Evolutionary conservation across 2,329 filamentous ascomycete genomes (phyloP), one percentile per base, ranked within the genome.

Genomic region (Ophiostoma himal-ulmi): DNA sequence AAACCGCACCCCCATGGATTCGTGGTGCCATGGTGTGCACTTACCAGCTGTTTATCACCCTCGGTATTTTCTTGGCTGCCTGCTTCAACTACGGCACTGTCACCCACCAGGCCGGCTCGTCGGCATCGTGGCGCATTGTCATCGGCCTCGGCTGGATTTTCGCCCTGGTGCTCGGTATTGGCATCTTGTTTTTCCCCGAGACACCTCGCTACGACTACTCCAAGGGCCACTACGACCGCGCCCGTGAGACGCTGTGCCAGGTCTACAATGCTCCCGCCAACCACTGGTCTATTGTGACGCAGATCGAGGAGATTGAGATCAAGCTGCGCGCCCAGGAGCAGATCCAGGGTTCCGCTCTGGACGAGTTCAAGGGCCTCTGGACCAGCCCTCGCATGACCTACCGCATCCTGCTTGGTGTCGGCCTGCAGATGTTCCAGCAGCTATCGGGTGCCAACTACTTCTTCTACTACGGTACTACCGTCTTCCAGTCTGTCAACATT

Each of bases 11-110:
- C 4, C 82, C 83, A 22, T 83, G 87, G 75, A 88, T 90, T 72
- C 86, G 88, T 74, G 88, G 88, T 74, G 84, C 86, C 44, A 84
- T 90, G 62, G 85, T 90, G n/a, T 83, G 85, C 5, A 87, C 85
- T n/a, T 92, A 91, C 78, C 90, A 92, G 79, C 85, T 92, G 20
- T 88, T 91, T 80, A 90, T 92, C 77, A 92, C 89, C 0, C 81
- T 91, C 37, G 90, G 90, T 44, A 91, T 92, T 73, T 85, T 87
- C 69, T 77, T 84, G 22, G 74, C 73, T 4, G 73, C 72, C 66
- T 79, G 83, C 70, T 81, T 88, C 75, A 87, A 87, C 77, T 86
- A 80, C 69, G 84, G 83, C 62, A 81, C 84, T 11, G 79, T 81
- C 62, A 75, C 75, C 11, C 82, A 84, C 73, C 71, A 83, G 64